Percentiles rank a stretch among this genome's conserved stretches.
Evolutionary conservation across 176 grass and related monocot species (phyloP).

Genomic region (Tuctoria greenei): DNA sequence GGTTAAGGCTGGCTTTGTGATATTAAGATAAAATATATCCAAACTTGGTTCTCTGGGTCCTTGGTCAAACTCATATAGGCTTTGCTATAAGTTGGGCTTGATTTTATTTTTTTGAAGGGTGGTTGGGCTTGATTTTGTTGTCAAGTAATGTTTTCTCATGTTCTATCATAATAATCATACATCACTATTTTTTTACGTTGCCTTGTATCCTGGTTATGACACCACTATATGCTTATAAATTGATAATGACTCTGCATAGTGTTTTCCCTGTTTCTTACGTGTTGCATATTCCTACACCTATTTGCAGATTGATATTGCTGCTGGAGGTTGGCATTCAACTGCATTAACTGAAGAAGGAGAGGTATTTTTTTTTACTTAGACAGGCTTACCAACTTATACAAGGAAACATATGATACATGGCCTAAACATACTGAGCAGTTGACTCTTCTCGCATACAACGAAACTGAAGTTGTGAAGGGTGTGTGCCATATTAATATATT

Average conservation of each 20-base stretch:
- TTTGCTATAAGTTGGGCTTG: no score
- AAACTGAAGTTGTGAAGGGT: neutral
- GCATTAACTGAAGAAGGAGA: slow-evolving; percentile 78
- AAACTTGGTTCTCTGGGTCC: neutral
- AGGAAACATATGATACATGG: slow-evolving; percentile 2
- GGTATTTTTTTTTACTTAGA: slow-evolving; percentile 49
- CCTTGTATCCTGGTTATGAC: neutral
- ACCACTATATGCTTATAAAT: slow-evolving; percentile 16
- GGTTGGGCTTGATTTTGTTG: neutral
- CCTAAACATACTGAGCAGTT: neutral
- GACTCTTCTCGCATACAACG: neutral
- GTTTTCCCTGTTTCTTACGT: slow-evolving; percentile 18
- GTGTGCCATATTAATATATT: slow-evolving; percentile 1
- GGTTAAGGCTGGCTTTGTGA: neutral
- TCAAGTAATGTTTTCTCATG: neutral
- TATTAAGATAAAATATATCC: neutral
- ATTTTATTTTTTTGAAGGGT: no score
- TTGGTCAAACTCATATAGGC: slow-evolving; percentile 5
- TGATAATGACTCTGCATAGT: slow-evolving; percentile 11
- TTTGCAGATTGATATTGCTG: slow-evolving; percentile 93
- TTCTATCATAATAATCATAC: neutral
- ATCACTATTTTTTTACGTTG: neutral
- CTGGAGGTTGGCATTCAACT: slow-evolving; percentile 98
- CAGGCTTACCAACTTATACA: neutral
- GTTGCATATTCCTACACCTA: slow-evolving; percentile 36